Evolutionary conservation across 2,329 filamentous ascomycete genomes (phyloP).

Genomic region (Pezicula rhizophila): DNA sequence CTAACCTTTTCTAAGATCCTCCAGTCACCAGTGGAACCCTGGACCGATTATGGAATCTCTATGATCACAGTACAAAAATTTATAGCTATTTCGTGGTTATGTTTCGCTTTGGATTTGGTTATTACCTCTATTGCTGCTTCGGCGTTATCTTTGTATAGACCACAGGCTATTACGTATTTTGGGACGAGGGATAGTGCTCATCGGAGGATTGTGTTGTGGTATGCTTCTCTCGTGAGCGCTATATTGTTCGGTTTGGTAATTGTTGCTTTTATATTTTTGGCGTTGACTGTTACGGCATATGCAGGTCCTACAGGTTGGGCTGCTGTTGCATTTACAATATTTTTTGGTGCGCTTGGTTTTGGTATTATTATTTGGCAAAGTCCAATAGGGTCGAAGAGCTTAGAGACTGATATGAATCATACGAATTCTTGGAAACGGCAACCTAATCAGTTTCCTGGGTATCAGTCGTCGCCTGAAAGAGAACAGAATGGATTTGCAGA

Average conservation of each 20-base stretch:
- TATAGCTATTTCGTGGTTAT: slow-evolving; percentile 6
- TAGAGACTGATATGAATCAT: neutral
- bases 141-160: slow-evolving; percentile 6
- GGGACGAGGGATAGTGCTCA: slow-evolving; percentile 6
- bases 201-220: slow-evolving; percentile 11
- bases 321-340: slow-evolving; percentile 3
- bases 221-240: slow-evolving; percentile 7
- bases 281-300: slow-evolving; percentile 8
- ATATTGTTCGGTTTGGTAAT: slow-evolving; percentile 6
- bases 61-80: slow-evolving; percentile 3
- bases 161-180: slow-evolving; percentile 6
- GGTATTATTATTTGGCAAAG: slow-evolving; percentile 8
- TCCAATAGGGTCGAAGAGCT: slow-evolving; percentile 4
- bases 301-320: slow-evolving; percentile 7
- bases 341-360: slow-evolving; percentile 2
- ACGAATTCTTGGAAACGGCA: too few species aligned
- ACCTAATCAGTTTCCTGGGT: neutral
- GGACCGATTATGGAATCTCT: slow-evolving; percentile 6
- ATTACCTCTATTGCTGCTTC: slow-evolving; percentile 7
- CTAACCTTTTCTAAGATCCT: slow-evolving; percentile 12
- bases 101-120: slow-evolving; percentile 8
- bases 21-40: slow-evolving; percentile 5
- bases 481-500: neutral
- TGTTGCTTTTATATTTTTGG: slow-evolving; percentile 10
- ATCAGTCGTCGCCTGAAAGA: neutral